Evolutionary conservation across 495 filamentous ascomycete genomes (phyloP).

Genomic region (Aspergillus cristatus): DNA sequence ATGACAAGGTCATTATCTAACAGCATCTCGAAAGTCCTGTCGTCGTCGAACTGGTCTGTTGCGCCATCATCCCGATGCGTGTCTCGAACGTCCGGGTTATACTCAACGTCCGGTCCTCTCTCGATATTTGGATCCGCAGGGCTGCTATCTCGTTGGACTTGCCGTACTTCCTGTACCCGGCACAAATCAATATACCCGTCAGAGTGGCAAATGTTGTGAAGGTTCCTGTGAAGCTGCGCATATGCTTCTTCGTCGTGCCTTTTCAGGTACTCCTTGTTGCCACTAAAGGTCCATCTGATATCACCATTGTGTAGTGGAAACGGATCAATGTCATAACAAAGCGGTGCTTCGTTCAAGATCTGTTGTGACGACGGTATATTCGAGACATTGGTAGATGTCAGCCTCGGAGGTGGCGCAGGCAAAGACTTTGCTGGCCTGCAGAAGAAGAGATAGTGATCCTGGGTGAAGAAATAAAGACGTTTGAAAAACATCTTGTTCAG

Average conservation of each 20-base stretch:
- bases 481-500: slow-evolving; percentile 62
- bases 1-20: slow-evolving; percentile 56
- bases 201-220: slow-evolving; percentile 47
- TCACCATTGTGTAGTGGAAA: slow-evolving; percentile 46
- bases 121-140: slow-evolving; percentile 41
- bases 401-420: slow-evolving; percentile 57
- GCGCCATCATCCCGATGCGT: slow-evolving; percentile 43
- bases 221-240: slow-evolving; percentile 51
- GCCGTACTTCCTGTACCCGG: slow-evolving; percentile 47
- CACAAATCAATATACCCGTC: slow-evolving; percentile 63
- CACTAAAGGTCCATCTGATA: slow-evolving; percentile 50
- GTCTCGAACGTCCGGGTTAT: slow-evolving; percentile 36
- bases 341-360: slow-evolving; percentile 48
- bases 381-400: slow-evolving; percentile 28
- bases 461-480: slow-evolving; percentile 59
- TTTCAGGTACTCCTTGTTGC: slow-evolving; percentile 32
- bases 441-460: slow-evolving; percentile 61
- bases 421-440: slow-evolving; percentile 53
- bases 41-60: slow-evolving; percentile 44
- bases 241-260: slow-evolving; percentile 52
- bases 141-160: slow-evolving; percentile 40
- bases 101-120: slow-evolving; percentile 41
- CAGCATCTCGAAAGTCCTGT: slow-evolving; percentile 54
- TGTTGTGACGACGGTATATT: slow-evolving; percentile 47
- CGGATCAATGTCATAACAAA: slow-evolving; percentile 57